phyloP scores from a whole-genome alignment of 352 stramenopile species.

The Phytopythium montanum region DNA sequence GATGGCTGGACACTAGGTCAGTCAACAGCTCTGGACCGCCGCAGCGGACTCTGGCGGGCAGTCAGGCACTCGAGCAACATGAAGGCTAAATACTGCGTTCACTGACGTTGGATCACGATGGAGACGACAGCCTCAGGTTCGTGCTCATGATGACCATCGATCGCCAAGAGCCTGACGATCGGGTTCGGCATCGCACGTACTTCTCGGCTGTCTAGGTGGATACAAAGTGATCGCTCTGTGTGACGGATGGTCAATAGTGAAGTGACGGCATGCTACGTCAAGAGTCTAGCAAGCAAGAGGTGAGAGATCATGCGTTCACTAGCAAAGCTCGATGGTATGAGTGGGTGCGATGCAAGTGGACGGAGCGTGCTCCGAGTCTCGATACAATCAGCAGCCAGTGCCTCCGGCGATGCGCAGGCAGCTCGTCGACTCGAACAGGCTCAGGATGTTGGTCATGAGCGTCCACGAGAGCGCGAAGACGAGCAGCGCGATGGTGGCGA shows the following conservation, averaged over 20 bases:
- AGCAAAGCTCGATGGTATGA: neutral
- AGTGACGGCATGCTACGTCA: neutral
- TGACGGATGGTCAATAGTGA: neutral
- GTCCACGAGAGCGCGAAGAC: slow-evolving; percentile 47
- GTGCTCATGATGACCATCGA: neutral
- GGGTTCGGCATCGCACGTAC: neutral
- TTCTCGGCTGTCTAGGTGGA: neutral
- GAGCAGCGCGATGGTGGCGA: slow-evolving; percentile 10
- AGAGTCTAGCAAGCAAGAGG: neutral
- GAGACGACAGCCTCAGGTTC: neutral
- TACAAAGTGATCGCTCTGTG: neutral
- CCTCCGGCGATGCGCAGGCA: slow-evolving; percentile 50
- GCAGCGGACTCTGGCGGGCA: neutral
- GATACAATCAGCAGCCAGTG: slow-evolving; percentile 15
- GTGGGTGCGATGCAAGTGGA: neutral
- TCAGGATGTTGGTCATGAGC: slow-evolving; percentile 64
- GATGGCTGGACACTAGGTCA: neutral
- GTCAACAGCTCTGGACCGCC: neutral
- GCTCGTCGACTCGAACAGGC: slow-evolving; percentile 45
- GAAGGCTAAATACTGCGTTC: no score
- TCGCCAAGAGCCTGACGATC: neutral
- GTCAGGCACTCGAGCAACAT: neutral
- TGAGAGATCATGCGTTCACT: neutral
- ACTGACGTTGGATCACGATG: neutral
- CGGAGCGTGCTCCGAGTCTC: neutral